Conservation (phyloP, 495 filamentous ascomycete genomes). For the Penicillium cinerascens region DNA sequence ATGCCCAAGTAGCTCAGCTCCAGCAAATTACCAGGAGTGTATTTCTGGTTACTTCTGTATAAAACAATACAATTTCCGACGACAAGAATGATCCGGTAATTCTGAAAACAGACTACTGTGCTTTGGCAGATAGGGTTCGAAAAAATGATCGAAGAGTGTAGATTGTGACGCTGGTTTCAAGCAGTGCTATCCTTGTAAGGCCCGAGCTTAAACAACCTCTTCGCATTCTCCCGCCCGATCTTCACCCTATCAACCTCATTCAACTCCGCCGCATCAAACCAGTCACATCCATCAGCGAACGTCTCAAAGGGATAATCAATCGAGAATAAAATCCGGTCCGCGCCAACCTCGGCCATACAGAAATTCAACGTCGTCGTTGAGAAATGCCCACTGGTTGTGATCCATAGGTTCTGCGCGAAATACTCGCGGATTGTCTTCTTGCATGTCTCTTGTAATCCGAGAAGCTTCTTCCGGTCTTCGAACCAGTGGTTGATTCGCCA, state of each 20-base stretch:
- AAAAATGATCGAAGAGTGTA: no score
- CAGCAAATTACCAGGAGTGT: no score
- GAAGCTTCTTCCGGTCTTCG: constrained; percentile 43
- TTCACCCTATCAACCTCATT: constrained; percentile 41
- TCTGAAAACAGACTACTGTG: no score
- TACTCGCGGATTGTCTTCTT: constrained; percentile 54
- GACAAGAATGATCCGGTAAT: no score
- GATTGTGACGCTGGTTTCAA: no score
- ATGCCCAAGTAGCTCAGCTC: no score
- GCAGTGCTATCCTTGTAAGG: constrained; percentile 39
- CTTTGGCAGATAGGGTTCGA: no score
- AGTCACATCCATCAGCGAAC: constrained; percentile 50
- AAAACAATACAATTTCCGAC: no score
- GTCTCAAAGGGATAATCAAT: constrained; percentile 54
- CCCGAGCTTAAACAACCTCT: constrained; percentile 49
- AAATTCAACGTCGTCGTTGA: constrained; percentile 52
- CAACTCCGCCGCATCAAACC: constrained; percentile 52
- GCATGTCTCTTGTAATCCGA: constrained; percentile 43
- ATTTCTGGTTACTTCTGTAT: no score
- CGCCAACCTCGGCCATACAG: constrained; percentile 42
- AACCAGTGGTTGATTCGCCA: constrained; percentile 61
- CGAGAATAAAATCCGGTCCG: constrained; percentile 45
- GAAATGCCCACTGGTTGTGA: constrained; percentile 63
- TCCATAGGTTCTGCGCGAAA: constrained; percentile 60
- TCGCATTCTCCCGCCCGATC: constrained; percentile 53